These are phyloP conservation scores for Golubevia pallescens DNA, from an alignment of 1,284 basidiomycete genomes.

Conservation along the genomic window DNA sequence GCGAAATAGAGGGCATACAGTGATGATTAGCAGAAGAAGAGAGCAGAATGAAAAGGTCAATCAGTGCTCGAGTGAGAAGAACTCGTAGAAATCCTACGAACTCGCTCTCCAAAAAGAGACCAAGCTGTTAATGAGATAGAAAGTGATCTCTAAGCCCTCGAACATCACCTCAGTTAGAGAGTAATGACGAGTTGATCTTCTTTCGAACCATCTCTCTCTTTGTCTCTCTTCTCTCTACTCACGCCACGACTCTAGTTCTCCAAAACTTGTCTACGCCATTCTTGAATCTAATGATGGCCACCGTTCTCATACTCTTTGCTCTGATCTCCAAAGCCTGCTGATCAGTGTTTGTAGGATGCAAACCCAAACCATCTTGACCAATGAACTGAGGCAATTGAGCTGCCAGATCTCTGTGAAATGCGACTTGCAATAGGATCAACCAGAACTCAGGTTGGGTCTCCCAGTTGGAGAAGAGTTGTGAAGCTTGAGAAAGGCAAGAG, in stretches of 20 bases:
- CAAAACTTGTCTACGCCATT: slow-evolving; percentile 60
- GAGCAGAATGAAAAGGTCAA: too few species aligned
- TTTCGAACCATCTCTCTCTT: too few species aligned
- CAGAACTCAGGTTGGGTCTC: slow-evolving; percentile 43
- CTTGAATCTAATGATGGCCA: slow-evolving; percentile 62
- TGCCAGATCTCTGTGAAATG: slow-evolving; percentile 24
- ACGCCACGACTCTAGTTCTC: slow-evolving; percentile 39
- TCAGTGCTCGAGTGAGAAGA: too few species aligned
- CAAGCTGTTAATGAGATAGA: not conserved
- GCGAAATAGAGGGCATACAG: too few species aligned
- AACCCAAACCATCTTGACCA: slow-evolving; percentile 5
- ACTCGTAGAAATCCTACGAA: too few species aligned
- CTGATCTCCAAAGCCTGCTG: not conserved
- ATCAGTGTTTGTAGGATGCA: not conserved
- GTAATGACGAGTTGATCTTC: too few species aligned
- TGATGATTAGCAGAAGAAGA: too few species aligned
- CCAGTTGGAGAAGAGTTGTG: slow-evolving; percentile 39
- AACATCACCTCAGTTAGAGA: too few species aligned
- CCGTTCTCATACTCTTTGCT: slow-evolving; percentile 20
- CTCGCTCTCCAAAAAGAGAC: not conserved
- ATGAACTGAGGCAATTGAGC: not conserved
- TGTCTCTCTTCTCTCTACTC: not conserved
- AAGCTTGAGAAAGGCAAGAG: slow-evolving; percentile 18
- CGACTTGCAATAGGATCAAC: slow-evolving; percentile 42
- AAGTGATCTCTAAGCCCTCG: not conserved